Base-by-base conservation (phyloP, 2,329 filamentous ascomycete genomes). In the Alternaria arborescens region DNA sequence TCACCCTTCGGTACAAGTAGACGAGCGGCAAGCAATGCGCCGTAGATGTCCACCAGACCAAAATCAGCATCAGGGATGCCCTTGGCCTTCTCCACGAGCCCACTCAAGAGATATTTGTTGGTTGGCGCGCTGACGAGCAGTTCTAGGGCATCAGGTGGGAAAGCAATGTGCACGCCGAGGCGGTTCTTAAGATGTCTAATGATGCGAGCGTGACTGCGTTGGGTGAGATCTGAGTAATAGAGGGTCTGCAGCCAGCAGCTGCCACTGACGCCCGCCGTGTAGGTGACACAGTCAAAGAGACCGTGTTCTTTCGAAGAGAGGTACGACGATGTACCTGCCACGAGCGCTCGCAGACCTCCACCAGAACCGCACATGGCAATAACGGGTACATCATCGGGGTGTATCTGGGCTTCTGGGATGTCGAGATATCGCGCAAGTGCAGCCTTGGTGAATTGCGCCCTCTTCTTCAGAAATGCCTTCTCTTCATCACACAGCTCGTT, bases 301-400 rank as follows among this genome's bases (percentile, higher is more conserved):
- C 95, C 95, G 58, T 91, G 91, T 75, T 97, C 91, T 61, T 93
- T 88, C 0, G 93, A 86, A 3, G 93, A 94, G 10, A 95, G 83
- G 62, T 96, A 89, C 0, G 94, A 97, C 0, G 94, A 94, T 0
- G 93, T 89, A 4, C 94, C 94, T 2, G 95, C 94, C 18, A 98
- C 92, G 38, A 99, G 85, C 1, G 95, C 95, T 52, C 95, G 86
- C 47, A 99, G 80, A 0, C 95, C 95, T 58, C 95, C 95, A 10
- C 95, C 95, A 2, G 94, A 98, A 8, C 94, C 94, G 70, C 94
- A 97, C 82, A 98, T 90, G 40, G 94, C 94, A 75, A 99, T 97
- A 3, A 89, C 88, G 1, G 95, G 95, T 7, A 98, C 89, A 80
- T 99, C 95, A 47, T 97, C 93, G 0, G 93, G 92, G 72, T 98